A percentile compares a stretch with the other conserved stretches of the same genome.
Conservation (phyloP, 371 early-diverging fungal species). For the Basidiobolus meristosporus region DNA sequence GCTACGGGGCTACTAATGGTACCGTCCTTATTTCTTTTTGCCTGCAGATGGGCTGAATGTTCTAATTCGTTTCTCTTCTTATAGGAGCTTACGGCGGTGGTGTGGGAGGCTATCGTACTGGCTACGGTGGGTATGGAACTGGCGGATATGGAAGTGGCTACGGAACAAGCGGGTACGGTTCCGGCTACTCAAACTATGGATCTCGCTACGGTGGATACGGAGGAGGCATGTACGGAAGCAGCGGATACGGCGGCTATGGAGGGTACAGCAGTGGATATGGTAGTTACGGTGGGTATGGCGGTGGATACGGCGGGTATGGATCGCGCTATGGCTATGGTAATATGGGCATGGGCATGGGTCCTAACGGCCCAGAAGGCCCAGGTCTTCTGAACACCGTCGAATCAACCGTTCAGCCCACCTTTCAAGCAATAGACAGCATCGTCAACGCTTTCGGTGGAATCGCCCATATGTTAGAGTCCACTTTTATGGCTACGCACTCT, state of each 20-base stretch:
- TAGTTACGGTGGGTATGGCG: slow-evolving; percentile 25
- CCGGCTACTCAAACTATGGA: slow-evolving; percentile 13
- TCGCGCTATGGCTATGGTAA: slow-evolving; percentile 14
- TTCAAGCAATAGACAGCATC: slow-evolving; percentile 72
- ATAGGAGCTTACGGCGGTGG: not conserved
- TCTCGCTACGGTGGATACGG: slow-evolving; percentile 11
- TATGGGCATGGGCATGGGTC: slow-evolving; percentile 22
- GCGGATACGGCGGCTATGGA: too few relatives aligned
- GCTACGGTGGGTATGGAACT: not conserved
- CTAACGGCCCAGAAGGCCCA: slow-evolving; percentile 22
- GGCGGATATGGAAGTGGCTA: too few relatives aligned
- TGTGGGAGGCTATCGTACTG: not conserved
- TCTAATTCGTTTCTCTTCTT: too few relatives aligned
- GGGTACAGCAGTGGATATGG: too few relatives aligned
- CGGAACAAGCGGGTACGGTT: too few relatives aligned
- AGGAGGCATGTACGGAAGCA: too few relatives aligned
- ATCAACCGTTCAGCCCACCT: slow-evolving; percentile 69
- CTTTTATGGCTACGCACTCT: slow-evolving; percentile 89
- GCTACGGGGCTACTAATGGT: slow-evolving; percentile 7
- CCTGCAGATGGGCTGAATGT: too few relatives aligned
- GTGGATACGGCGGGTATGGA: slow-evolving; percentile 18
- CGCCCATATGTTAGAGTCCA: slow-evolving; percentile 91
- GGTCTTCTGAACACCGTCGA: slow-evolving; percentile 68
- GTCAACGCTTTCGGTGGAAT: slow-evolving; percentile 92
- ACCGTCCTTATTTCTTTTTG: too few relatives aligned